Conservation (phyloP, 306 rosid species). For the Citrullus mucosospermus region DNA sequence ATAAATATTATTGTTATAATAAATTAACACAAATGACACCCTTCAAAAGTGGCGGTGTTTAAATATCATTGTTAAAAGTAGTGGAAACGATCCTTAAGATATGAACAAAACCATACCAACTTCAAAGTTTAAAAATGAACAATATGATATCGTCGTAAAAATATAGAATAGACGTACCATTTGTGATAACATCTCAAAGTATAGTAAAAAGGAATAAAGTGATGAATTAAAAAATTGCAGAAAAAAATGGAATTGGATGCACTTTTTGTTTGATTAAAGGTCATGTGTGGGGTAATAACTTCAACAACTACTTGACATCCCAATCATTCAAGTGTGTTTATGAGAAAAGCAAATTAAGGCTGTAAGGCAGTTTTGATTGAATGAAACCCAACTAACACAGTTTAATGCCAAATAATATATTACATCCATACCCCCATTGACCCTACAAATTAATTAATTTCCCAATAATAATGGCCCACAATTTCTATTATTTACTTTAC, state of each 20-base stretch:
- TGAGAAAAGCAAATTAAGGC: not conserved
- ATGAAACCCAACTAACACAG: not conserved
- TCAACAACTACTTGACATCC: not conserved
- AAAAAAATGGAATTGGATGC: not conserved
- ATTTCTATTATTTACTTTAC: not conserved
- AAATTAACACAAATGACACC: too few relatives aligned
- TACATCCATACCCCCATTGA: not conserved
- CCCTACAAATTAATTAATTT: not conserved
- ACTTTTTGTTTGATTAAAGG: not conserved
- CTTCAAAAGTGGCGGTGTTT: too few relatives aligned
- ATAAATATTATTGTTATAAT: too few relatives aligned
- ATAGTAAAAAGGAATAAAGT: too few relatives aligned
- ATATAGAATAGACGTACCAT: too few relatives aligned
- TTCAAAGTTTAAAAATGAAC: too few relatives aligned
- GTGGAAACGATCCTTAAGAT: too few relatives aligned
- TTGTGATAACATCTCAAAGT: too few relatives aligned
- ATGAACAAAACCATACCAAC: too few relatives aligned
- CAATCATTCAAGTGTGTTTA: not conserved
- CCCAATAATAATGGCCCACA: not conserved
- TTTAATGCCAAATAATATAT: not conserved
- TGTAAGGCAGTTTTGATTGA: not conserved
- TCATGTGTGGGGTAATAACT: not conserved
- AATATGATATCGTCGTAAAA: too few relatives aligned
- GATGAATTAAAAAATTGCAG: too few relatives aligned
- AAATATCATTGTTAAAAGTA: too few relatives aligned